Percentiles rank a stretch among this genome's conserved stretches.
These are phyloP conservation scores for Pythium phragmitis DNA, from an alignment of 352 stramenopile genomes.

Conservation along the genomic window DNA sequence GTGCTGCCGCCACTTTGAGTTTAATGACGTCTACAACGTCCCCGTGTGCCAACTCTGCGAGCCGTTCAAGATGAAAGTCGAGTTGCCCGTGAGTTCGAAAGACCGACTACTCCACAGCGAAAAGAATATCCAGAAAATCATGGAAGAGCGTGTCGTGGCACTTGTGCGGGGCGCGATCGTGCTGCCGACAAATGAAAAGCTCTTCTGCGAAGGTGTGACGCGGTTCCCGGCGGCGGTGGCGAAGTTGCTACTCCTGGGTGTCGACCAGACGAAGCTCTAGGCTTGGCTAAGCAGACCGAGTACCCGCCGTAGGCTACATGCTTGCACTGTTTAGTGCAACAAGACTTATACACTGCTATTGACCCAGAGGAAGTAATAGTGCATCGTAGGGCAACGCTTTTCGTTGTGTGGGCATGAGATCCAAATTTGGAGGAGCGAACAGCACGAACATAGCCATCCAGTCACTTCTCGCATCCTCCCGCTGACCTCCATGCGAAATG, in stretches of 20 bases:
- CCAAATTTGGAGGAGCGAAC: no score
- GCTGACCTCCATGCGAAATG: no score
- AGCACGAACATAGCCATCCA: no score
- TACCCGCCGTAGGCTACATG: no score
- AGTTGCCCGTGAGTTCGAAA: background rate
- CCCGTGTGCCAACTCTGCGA: slow-evolving; percentile 9
- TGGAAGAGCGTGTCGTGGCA: slow-evolving; percentile 1
- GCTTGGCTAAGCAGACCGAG: no score
- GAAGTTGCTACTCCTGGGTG: slow-evolving; percentile 4
- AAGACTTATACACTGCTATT: no score
- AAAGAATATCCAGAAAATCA: slow-evolving; percentile 1
- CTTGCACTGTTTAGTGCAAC: no score
- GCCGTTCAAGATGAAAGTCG: background rate
- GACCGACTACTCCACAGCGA: slow-evolving; percentile 1
- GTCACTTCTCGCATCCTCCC: no score
- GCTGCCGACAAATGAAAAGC: slow-evolving; percentile 7
- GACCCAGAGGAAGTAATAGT: no score
- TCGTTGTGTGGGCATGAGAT: no score
- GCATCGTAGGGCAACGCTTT: no score
- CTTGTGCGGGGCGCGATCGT: slow-evolving; percentile 7
- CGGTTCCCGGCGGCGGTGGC: slow-evolving; percentile 1
- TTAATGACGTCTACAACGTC: background rate
- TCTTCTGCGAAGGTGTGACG: slow-evolving; percentile 9
- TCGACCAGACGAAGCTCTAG: slow-evolving; percentile 11
- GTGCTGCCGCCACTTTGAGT: slow-evolving; percentile 1